Percentiles rank a stretch among this genome's conserved stretches.
phyloP scores from a whole-genome alignment of 129 eudicot genomes.

The Artemisia argyi region DNA sequence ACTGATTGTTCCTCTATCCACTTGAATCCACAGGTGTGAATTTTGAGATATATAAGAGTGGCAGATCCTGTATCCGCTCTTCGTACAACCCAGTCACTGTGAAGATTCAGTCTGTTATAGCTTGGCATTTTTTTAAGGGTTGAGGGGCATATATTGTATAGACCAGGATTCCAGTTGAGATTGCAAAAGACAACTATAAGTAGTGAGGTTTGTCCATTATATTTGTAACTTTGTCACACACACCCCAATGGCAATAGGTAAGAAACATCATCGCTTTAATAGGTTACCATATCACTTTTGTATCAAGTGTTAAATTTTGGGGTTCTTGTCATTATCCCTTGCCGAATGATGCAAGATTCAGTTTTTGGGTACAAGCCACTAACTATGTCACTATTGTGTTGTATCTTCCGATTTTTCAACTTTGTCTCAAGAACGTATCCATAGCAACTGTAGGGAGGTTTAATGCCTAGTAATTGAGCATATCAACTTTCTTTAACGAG shows the following conservation, averaged over 20 bases:
- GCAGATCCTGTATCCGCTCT: background rate
- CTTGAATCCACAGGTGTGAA: slow-evolving; percentile 31
- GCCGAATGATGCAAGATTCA: background rate
- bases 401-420: background rate
- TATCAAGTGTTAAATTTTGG: background rate
- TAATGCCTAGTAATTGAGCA: slow-evolving; percentile 8
- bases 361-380: slow-evolving; percentile 18
- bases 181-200: background rate
- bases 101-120: slow-evolving; percentile 9
- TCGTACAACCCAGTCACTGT: background rate
- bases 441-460: slow-evolving; percentile 8
- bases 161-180: slow-evolving; percentile 16
- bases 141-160: slow-evolving; percentile 19
- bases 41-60: background rate
- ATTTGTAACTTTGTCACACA: background rate
- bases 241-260: background rate
- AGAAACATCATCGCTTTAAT: slow-evolving; percentile 6
- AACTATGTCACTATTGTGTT: background rate
- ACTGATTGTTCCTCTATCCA: background rate
- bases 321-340: background rate
- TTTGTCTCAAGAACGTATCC: background rate
- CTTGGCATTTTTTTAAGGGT: background rate
- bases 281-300: slow-evolving; percentile 6
- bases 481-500: no score
- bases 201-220: slow-evolving; percentile 11